A percentile compares a stretch with the other conserved stretches of the same genome.
Conservation (phyloP, 2,329 filamentous ascomycete genomes). For the Nothophaeocryptopus gaeumannii region DNA sequence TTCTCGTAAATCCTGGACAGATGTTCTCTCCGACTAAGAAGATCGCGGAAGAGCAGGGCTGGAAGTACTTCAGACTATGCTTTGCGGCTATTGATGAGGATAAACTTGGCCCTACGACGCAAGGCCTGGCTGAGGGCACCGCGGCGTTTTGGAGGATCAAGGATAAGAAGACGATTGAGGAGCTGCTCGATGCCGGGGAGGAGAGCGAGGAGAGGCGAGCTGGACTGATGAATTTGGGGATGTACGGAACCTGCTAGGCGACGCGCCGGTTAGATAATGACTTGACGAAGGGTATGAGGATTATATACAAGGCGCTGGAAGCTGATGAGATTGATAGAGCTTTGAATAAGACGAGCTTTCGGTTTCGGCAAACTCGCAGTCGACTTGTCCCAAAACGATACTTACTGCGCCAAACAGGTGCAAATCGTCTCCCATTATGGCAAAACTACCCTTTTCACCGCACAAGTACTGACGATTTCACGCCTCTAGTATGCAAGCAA, state of each 20-base stretch:
- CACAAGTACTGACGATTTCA: too few relatives aligned
- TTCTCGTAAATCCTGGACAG: constrained; percentile 66
- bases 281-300: too few relatives aligned
- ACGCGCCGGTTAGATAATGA: not conserved
- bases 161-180: constrained; percentile 63
- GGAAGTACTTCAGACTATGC: constrained; percentile 73
- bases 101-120: constrained; percentile 60
- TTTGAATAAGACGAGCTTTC: too few relatives aligned
- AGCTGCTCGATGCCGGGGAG: constrained; percentile 50
- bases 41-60: constrained; percentile 58
- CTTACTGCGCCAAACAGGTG: too few relatives aligned
- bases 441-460: too few relatives aligned
- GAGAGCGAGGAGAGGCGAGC: constrained; percentile 1
- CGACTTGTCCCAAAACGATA: too few relatives aligned
- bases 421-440: too few relatives aligned
- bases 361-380: too few relatives aligned
- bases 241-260: constrained; percentile 8
- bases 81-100: constrained; percentile 80
- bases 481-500: too few relatives aligned
- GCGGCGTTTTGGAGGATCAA: constrained; percentile 76
- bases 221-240: constrained; percentile 7
- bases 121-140: constrained; percentile 66
- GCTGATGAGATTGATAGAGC: too few relatives aligned
- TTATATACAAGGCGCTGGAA: too few relatives aligned
- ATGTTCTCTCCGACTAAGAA: constrained; percentile 70